Evolutionary conservation across 192 early-diverging fungal species (phyloP).

Genomic region (Linnemannia hyalina): DNA sequence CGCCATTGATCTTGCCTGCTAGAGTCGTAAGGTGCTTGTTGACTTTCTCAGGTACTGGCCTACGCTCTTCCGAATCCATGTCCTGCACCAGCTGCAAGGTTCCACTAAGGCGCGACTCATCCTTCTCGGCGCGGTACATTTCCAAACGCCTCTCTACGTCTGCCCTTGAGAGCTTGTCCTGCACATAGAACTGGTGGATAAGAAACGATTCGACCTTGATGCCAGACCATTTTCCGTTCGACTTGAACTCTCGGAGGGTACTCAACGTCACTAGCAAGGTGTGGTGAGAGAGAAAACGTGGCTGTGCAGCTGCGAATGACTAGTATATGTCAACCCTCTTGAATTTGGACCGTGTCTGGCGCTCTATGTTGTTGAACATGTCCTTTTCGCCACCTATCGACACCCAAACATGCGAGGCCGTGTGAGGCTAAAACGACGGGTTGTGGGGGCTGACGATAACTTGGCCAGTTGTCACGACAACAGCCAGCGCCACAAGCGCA

Average conservation of each 20-base stretch:
- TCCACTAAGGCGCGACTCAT: neutral
- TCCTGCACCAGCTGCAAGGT: neutral
- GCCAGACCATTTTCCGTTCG: slow-evolving; percentile 2
- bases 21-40: too few species aligned
- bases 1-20: too few species aligned
- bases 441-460: slow-evolving; percentile 27
- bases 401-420: slow-evolving; percentile 22
- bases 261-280: slow-evolving; percentile 14
- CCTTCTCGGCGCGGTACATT: neutral
- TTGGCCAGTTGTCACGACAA: slow-evolving; percentile 17
- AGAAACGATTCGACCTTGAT: slow-evolving; percentile 8
- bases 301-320: slow-evolving; percentile 12
- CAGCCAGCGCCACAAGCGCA: slow-evolving; percentile 16
- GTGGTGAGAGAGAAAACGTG: slow-evolving; percentile 3
- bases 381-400: slow-evolving; percentile 20
- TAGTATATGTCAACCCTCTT: neutral
- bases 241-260: slow-evolving; percentile 21
- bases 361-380: slow-evolving; percentile 17
- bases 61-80: neutral
- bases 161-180: neutral
- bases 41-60: too few species aligned
- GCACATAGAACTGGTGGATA: neutral
- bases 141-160: slow-evolving; percentile 9
- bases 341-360: slow-evolving; percentile 24
- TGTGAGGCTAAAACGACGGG: slow-evolving; percentile 12